Evolutionary conservation across 2,329 filamentous ascomycete genomes (phyloP).

Genomic region (Tolypocladium capitatum): DNA sequence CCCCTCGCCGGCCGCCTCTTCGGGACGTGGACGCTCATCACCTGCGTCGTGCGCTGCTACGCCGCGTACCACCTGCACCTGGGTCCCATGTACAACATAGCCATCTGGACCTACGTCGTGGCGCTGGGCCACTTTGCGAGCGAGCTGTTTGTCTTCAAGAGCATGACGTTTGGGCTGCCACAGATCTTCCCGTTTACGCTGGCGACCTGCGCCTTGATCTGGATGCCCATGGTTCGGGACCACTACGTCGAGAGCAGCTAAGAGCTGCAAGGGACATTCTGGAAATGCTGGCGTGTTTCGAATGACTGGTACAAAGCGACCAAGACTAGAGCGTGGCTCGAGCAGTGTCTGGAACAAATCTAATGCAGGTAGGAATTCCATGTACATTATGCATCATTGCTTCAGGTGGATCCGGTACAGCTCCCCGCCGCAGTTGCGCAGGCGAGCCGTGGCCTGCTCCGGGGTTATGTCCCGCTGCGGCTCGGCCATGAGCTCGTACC

Average conservation of each 20-base stretch:
- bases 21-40: constrained; percentile 77
- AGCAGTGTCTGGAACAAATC: background rate
- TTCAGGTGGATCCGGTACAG: constrained; percentile 58
- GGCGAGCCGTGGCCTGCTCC: constrained; percentile 73
- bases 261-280: no score
- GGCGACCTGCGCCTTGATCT: constrained; percentile 36
- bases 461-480: constrained; percentile 97
- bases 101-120: constrained; percentile 68
- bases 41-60: constrained; percentile 64
- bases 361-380: background rate
- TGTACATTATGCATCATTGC: constrained; percentile 2
- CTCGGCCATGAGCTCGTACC: constrained; percentile 92
- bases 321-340: no score
- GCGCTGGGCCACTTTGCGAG: constrained; percentile 66
- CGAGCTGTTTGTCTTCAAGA: constrained; percentile 72
- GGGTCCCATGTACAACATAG: constrained; percentile 62
- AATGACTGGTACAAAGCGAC: no score
- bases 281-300: no score
- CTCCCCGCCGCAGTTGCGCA: constrained; percentile 65
- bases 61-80: constrained; percentile 71
- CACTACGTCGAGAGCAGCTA: constrained; percentile 46
- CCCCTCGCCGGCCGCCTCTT: constrained; percentile 68
- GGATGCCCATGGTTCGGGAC: constrained; percentile 55
- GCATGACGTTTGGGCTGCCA: constrained; percentile 48
- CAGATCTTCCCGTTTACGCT: constrained; percentile 43